These are phyloP conservation scores for Ophiocordyceps camponoti-rufipedis DNA, from an alignment of 2,329 filamentous ascomycete species.

Conservation along the genomic window DNA sequence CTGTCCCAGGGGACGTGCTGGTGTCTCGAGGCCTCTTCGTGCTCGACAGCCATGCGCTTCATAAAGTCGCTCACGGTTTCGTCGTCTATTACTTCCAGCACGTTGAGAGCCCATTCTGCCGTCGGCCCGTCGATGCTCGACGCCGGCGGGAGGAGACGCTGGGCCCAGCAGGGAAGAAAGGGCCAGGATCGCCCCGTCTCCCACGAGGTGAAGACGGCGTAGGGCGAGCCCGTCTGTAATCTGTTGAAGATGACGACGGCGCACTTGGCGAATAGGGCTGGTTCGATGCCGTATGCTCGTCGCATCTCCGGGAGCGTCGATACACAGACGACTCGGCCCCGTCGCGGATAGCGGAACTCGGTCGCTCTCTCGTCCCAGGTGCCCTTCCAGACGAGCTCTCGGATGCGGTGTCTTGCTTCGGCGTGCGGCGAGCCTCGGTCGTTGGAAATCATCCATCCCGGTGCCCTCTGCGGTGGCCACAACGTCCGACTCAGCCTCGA, in stretches of 20 bases:
- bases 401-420: slow-evolving; percentile 6
- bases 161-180: slow-evolving; percentile 17
- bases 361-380: slow-evolving; percentile 9
- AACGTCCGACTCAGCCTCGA: slow-evolving; percentile 13
- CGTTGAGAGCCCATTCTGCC: slow-evolving; percentile 16
- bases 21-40: slow-evolving; percentile 8
- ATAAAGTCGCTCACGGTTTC: slow-evolving; percentile 13
- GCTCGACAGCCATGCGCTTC: slow-evolving; percentile 9
- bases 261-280: slow-evolving; percentile 13
- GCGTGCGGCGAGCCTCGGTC: slow-evolving; percentile 8
- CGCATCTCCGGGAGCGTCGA: slow-evolving; percentile 8
- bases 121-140: slow-evolving; percentile 20
- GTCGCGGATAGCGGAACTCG: slow-evolving; percentile 13
- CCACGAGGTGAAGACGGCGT: slow-evolving; percentile 16
- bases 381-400: slow-evolving; percentile 11
- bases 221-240: slow-evolving; percentile 11
- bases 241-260: slow-evolving; percentile 16
- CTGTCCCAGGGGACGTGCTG: slow-evolving; percentile 17
- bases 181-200: slow-evolving; percentile 18
- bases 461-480: slow-evolving; percentile 14
- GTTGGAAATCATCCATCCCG: slow-evolving; percentile 15
- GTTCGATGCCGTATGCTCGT: slow-evolving; percentile 6
- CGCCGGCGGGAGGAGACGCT: slow-evolving; percentile 13
- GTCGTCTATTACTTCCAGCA: slow-evolving; percentile 8
- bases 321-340: slow-evolving; percentile 11